Evolutionary conservation across 2,329 filamentous ascomycete species (phyloP).

Genomic region (Blastomyces parvus): DNA sequence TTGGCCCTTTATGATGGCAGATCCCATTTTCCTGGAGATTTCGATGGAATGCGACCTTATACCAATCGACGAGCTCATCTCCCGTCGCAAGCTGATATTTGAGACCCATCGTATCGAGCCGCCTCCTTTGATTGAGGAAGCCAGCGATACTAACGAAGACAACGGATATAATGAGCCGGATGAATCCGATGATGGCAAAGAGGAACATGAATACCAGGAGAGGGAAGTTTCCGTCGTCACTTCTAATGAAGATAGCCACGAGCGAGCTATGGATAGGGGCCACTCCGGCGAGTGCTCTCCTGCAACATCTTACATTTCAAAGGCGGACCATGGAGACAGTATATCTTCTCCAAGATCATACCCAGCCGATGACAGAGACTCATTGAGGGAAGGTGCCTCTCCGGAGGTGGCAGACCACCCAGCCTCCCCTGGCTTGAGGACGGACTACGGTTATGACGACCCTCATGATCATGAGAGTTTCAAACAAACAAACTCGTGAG

Average conservation of each 20-base stretch:
- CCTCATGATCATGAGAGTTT: background rate
- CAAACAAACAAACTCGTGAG: constrained; percentile 1
- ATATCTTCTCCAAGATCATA: background rate
- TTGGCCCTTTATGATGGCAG: constrained; percentile 42
- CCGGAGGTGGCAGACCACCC: background rate
- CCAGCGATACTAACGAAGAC: background rate
- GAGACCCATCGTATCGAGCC: constrained; percentile 24
- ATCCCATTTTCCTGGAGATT: constrained; percentile 43
- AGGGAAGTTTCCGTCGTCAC: background rate
- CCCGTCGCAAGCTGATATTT: constrained; percentile 25
- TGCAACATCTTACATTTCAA: background rate
- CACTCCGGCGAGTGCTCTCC: constrained; percentile 3
- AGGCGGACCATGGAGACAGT: background rate
- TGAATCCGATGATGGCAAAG: background rate
- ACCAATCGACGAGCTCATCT: constrained; percentile 35
- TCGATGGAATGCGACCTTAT: constrained; percentile 33
- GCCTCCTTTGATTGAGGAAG: constrained; percentile 12
- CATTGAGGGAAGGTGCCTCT: background rate
- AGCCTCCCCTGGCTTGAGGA: background rate
- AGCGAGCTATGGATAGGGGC: background rate
- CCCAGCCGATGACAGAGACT: background rate
- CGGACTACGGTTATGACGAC: background rate
- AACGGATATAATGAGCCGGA: background rate
- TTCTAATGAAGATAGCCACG: constrained; percentile 1
- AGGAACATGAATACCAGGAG: background rate